Percentiles rank a stretch among this genome's conserved stretches.
These are phyloP conservation scores for Gomphus bonarii DNA, from an alignment of 1,284 basidiomycete genomes.

Conservation along the genomic window DNA sequence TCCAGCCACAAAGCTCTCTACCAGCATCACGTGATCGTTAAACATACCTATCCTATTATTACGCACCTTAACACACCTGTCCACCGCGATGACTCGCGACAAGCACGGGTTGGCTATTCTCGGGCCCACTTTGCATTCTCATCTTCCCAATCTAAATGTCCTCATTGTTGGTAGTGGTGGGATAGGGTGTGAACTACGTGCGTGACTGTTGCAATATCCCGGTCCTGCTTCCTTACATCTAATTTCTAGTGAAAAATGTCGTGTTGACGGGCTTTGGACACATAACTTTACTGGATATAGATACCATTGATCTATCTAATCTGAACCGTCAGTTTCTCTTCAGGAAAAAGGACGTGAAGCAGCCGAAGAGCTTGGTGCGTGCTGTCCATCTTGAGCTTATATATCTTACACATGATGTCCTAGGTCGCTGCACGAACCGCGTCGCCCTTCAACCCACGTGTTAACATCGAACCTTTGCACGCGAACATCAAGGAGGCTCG, in stretches of 20 bases:
- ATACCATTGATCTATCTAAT: conserved; percentile 98
- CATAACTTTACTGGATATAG: conserved; percentile 91
- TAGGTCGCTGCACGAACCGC: conserved; percentile 88
- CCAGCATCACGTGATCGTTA: too few relatives aligned
- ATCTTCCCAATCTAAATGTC: conserved; percentile 58
- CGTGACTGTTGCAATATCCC: conserved; percentile 24
- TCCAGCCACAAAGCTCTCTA: too few relatives aligned
- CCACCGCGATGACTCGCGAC: conserved; percentile 17
- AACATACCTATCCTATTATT: too few relatives aligned
- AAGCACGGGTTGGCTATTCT: conserved; percentile 63
- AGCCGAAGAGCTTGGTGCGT: conserved; percentile 81
- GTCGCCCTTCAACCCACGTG: conserved; percentile 84
- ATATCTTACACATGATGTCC: background rate
- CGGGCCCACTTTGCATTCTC: conserved; percentile 54
- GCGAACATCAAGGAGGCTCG: conserved; percentile 93
- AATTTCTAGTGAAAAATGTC: conserved; percentile 82
- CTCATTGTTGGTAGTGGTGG: conserved; percentile 94
- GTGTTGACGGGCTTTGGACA: conserved; percentile 88
- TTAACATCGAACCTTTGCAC: conserved; percentile 82
- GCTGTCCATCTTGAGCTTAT: background rate
- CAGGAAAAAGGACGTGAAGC: conserved; percentile 94
- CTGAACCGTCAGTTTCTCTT: conserved; percentile 98
- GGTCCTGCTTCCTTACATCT: background rate
- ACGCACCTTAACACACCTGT: background rate
- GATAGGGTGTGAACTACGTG: conserved; percentile 93